Evolutionary conservation across 306 rosid species (phyloP).

Genomic region (Acacia confusa): DNA sequence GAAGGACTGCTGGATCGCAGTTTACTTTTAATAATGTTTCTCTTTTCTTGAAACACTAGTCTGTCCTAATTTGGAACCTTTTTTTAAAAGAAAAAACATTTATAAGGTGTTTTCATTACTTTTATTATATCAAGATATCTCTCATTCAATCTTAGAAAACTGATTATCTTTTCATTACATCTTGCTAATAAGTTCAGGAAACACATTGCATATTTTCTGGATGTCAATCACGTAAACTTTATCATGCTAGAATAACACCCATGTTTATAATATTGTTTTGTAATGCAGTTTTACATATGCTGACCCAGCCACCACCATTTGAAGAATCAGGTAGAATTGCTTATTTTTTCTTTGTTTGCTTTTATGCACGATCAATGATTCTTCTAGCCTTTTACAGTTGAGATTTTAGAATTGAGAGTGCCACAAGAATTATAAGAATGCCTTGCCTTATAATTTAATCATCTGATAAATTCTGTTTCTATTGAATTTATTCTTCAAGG

Average conservation of each 20-base stretch:
- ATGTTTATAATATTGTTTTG: constrained; percentile 28
- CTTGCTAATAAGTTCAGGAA: constrained; percentile 4
- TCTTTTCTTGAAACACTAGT: constrained; percentile 21
- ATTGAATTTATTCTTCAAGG: constrained; percentile 42
- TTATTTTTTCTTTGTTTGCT: constrained; percentile 26
- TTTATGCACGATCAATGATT: constrained; percentile 15
- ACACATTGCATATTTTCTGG: constrained; percentile 16
- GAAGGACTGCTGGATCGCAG: neutral
- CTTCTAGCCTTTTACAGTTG: constrained; percentile 1
- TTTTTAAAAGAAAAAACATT: constrained; percentile 6
- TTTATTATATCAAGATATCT: constrained; percentile 15
- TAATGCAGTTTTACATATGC: constrained; percentile 64
- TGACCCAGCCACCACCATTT: constrained; percentile 78
- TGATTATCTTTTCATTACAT: constrained; percentile 18
- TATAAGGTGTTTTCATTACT: neutral
- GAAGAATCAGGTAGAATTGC: constrained; percentile 64
- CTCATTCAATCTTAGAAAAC: neutral
- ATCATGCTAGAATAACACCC: constrained; percentile 6
- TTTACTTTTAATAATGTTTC: constrained; percentile 15
- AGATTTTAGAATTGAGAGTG: neutral
- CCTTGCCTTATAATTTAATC: constrained; percentile 13
- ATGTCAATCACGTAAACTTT: constrained; percentile 21
- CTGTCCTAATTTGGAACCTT: neutral
- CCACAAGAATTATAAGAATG: constrained; percentile 9
- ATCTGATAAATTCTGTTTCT: constrained; percentile 32